Evolutionary conservation across 306 rosid species (phyloP), one percentile per base, ranked within the genome.

Genomic region (Quillaja saponaria): DNA sequence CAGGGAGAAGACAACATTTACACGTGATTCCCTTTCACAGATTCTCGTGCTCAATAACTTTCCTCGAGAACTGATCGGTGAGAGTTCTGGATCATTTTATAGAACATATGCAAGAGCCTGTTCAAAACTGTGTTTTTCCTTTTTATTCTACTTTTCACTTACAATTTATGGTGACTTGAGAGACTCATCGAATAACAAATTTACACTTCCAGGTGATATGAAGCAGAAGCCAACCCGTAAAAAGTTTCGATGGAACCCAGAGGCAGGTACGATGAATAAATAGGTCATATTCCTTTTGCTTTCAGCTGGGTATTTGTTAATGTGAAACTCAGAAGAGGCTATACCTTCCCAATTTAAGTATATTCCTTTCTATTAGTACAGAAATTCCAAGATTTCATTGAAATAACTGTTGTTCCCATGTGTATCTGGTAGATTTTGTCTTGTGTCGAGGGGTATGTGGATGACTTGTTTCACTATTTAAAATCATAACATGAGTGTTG

Each of bases 31-130:
- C 39, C 76, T 85, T 28, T 61, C 83, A 21, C 87, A 85, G 58
- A 72, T 80, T 74, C 72, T 85, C 67, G 65, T 14, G 60, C 73
- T 58, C 46, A 65, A 66, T 7, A 62, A 28, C 13, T 85, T 85
- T 73, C 82, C 88, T 31, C 45, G 46, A 57, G 96, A 88, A 72
- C 68, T 88, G 64, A 74, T 76, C 71, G 96, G 89, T 87, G 67
- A 44, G 78, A 42, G 54, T n/a, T 56, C 59, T 39, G 49, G 71
- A 71, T 44, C 18, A 11, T 34, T 11, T 31, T 38, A 45, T 19
- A 51, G 14, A 72, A 71, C 57, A 49, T 12, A 45, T 33, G 56
- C 55, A 51, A 49, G 63, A 41, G 61, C 46, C 8, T 20, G 49
- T 52, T 14, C 10, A 64, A 66, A 65, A 49, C 45, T n/a, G 4